Base-by-base conservation (phyloP, 441 rosid species). In the Melianthus villosus region DNA sequence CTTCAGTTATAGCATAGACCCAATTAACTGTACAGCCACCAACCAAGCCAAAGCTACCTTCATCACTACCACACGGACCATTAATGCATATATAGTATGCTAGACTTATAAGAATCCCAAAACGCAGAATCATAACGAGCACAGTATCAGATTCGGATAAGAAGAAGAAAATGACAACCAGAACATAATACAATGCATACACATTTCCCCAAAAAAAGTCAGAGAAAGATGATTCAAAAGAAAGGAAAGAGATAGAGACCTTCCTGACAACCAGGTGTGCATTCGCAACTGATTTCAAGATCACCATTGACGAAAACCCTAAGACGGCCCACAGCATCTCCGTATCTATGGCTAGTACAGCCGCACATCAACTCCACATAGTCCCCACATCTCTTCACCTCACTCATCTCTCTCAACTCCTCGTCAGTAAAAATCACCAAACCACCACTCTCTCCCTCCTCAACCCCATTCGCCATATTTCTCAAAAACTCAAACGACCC, bases 181-280 rank as follows among this genome's bases (percentile, higher is more conserved):
- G n/a, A n/a, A n/a, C n/a, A n/a, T n/a, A 73, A 35, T 68, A 43
- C 64, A 65, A 67, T 58, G 68, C 63, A 73, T 61, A 50, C 68
- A 73, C 66, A 60, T 54, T 43, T 46, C 22, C 6, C 42, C 9
- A 42, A 52, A 38, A 22, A 2, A 7, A 23, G 2, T 2, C 16
- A 22, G 50, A 16, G 22, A 40, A 20, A 32, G 0, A 46, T 29
- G 12, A 42, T 44, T 13, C 1, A 47, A 14, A 40, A 45, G 7
- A 44, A 63, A 17, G 9, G 41, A 31, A 34, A 28, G 23, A 9
- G 17, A 50, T 42, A 62, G 38, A 46, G 71, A 91, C 99, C 99
- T 91, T 91, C 96, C 35, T 85, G 61, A 60, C 99, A 91, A 64
- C 99, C 99, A 25, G 93, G 96, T 14, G 96, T 79, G 79, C 99